Evolutionary conservation across 495 filamentous ascomycete species (phyloP), one percentile per base, ranked within the genome.

Genomic region (Penicillium alfredii): DNA sequence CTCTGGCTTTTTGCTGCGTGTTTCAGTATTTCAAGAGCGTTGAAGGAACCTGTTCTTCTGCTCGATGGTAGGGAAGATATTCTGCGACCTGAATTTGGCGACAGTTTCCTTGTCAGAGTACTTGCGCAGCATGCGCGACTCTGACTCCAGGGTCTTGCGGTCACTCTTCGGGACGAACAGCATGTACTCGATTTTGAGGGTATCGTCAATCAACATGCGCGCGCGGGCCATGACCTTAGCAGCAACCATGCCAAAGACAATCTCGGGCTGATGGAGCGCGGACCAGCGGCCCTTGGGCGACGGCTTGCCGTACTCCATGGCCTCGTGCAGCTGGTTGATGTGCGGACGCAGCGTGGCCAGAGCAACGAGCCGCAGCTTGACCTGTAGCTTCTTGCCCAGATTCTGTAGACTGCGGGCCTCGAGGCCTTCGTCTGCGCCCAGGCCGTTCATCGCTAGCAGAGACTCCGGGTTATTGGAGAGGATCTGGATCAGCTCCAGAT

Each of bases 361-460:
- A 3, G 60, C 58, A 15, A 17, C 14, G 0, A 42, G 40, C 6
- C 49, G 49, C 7, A 71, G 34, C 13, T 49, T 47, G 7, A 50
- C 30, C 30, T 53, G 49, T 23, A 69, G 34, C 13, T 57, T 45
- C 10, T 39, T 53, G 23, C 61, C 57, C 5, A 57, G 9, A 8
- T 35, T 34, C 14, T 38, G 33, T 8, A 66, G 40, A 10, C 38
- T 53, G 16, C 9, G 31, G 6, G 33, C 22, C 10, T 38, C 18
- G 23, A 29, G 6, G 8, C 39, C 29, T 20, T 45, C 33, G 9
- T 47, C 44, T 8, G 35, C 33, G 0, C 52, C 41, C 6, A 67
- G 30, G 4, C 56, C 61, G 19, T 44, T 40, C 32, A 64, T 20
- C 3, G 47, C 19, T 17, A 66, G 19, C 7, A 71, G 61, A n/a